Conservation (phyloP, 768 basidiomycete species). For the Rhodotorula graminis region DNA sequence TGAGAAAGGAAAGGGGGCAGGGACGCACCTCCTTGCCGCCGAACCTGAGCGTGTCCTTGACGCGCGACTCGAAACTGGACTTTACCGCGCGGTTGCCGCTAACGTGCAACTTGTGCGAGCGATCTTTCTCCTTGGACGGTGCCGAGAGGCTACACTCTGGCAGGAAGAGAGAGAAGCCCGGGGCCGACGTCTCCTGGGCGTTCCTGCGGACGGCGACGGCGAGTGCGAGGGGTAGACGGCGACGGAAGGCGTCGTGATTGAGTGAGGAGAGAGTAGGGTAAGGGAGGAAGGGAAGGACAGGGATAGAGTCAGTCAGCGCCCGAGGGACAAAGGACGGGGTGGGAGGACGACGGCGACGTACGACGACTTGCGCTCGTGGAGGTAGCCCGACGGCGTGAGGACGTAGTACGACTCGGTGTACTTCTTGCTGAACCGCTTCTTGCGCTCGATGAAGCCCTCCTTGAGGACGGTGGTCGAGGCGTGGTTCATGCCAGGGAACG, state of each 20-base stretch:
- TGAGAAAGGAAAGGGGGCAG: too few species aligned
- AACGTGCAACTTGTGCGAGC: conserved; percentile 30
- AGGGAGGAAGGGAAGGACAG: not conserved
- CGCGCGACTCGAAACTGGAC: conserved; percentile 15
- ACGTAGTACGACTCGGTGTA: conserved; percentile 43
- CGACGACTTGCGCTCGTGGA: conserved; percentile 42
- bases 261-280: not conserved
- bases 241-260: not conserved
- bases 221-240: too few species aligned
- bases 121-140: conserved; percentile 32
- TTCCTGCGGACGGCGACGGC: conserved; percentile 42
- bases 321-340: too few species aligned
- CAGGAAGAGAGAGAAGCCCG: conserved; percentile 44
- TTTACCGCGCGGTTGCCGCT: conserved; percentile 7
- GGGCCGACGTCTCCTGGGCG: conserved; percentile 32
- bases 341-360: not conserved
- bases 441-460: conserved; percentile 44
- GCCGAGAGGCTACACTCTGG: conserved; percentile 43
- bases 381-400: conserved; percentile 44
- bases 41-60: conserved; percentile 38
- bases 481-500: conserved; percentile 43
- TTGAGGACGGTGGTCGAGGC: conserved; percentile 40
- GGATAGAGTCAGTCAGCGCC: not conserved
- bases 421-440: conserved; percentile 44
- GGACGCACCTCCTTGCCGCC: conserved; percentile 34